These are phyloP conservation scores for Posidonia oceanica DNA, from an alignment of 116 monocot genomes.

Conservation along the genomic window DNA sequence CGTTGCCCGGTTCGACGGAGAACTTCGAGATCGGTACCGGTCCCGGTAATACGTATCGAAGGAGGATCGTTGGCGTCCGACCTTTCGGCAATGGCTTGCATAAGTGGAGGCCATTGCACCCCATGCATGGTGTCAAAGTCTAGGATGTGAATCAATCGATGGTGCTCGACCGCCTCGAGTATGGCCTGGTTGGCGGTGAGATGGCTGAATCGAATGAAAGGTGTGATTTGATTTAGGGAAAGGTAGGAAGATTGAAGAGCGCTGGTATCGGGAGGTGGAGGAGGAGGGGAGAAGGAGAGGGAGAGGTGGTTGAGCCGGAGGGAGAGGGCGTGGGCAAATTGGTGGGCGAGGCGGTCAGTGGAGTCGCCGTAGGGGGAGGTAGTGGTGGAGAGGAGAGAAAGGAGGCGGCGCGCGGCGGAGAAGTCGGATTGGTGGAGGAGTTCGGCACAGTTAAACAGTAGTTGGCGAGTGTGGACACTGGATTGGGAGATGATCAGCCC, in stretches of 20 bases:
- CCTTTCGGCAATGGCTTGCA: slow-evolving; percentile 78
- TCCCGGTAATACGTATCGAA: slow-evolving; percentile 77
- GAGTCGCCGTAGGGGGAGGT: slow-evolving; percentile 56
- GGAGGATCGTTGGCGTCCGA: slow-evolving; percentile 41
- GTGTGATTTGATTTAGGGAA: slow-evolving; percentile 77
- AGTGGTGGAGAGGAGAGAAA: slow-evolving; percentile 40
- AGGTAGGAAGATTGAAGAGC: slow-evolving; percentile 51
- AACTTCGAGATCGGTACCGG: slow-evolving; percentile 44
- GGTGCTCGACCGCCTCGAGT: slow-evolving; percentile 65
- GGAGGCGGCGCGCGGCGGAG: slow-evolving; percentile 33
- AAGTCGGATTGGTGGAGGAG: slow-evolving; percentile 43
- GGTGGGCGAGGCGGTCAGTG: slow-evolving; percentile 58
- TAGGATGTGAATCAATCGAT: slow-evolving; percentile 52
- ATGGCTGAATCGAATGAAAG: slow-evolving; percentile 87
- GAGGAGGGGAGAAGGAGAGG: slow-evolving; percentile 1
- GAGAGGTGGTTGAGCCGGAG: slow-evolving; percentile 32
- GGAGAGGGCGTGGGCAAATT: slow-evolving; percentile 67
- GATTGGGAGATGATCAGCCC: slow-evolving; percentile 8
- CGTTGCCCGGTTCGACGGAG: slow-evolving; percentile 71
- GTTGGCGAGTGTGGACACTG: slow-evolving; percentile 19
- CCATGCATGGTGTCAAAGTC: slow-evolving; percentile 84
- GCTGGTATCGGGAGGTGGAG: slow-evolving; percentile 3
- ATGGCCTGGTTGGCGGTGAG: slow-evolving; percentile 98
- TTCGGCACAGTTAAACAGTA: slow-evolving; percentile 71
- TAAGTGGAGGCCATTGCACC: slow-evolving; percentile 87